Percentiles rank a stretch among this genome's conserved stretches.
These are phyloP conservation scores for Mariannaea sp. DNA, from an alignment of 2,329 filamentous ascomycete species.

Conservation along the genomic window DNA sequence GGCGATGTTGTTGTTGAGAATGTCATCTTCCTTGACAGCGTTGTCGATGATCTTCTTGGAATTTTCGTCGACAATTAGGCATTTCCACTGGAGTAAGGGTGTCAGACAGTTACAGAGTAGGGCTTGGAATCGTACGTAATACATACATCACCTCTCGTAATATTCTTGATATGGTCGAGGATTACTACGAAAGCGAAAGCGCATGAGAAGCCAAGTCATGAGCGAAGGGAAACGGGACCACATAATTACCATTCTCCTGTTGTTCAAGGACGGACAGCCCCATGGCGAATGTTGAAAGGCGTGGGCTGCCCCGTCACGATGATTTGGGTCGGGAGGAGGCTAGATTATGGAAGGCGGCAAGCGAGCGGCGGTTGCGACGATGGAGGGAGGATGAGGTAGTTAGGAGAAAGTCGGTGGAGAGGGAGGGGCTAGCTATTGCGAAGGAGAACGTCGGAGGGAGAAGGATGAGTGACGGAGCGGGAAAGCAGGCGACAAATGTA, in stretches of 20 bases:
- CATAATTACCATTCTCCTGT: slow-evolving; percentile 61
- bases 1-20: slow-evolving; percentile 94
- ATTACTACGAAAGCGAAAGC: slow-evolving; percentile 41
- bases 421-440: neutral
- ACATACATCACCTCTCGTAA: slow-evolving; percentile 80
- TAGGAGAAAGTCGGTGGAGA: neutral
- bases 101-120: slow-evolving; percentile 11
- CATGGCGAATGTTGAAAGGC: slow-evolving; percentile 62
- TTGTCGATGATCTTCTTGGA: slow-evolving; percentile 89
- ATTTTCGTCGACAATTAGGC: slow-evolving; percentile 83
- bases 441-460: too few species aligned
- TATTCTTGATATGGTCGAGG: slow-evolving; percentile 65
- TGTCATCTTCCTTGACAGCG: slow-evolving; percentile 92
- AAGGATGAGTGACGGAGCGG: neutral
- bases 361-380: slow-evolving; percentile 12
- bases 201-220: slow-evolving; percentile 14
- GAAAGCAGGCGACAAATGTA: neutral
- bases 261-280: slow-evolving; percentile 82
- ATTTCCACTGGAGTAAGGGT: slow-evolving; percentile 77
- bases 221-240: neutral
- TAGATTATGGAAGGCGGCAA: slow-evolving; percentile 7
- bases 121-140: slow-evolving; percentile 8
- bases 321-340: slow-evolving; percentile 16
- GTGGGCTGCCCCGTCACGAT: slow-evolving; percentile 36
- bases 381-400: neutral